Conservation (phyloP, 106 monocot genomes). For the Dendrobium officinale region DNA sequence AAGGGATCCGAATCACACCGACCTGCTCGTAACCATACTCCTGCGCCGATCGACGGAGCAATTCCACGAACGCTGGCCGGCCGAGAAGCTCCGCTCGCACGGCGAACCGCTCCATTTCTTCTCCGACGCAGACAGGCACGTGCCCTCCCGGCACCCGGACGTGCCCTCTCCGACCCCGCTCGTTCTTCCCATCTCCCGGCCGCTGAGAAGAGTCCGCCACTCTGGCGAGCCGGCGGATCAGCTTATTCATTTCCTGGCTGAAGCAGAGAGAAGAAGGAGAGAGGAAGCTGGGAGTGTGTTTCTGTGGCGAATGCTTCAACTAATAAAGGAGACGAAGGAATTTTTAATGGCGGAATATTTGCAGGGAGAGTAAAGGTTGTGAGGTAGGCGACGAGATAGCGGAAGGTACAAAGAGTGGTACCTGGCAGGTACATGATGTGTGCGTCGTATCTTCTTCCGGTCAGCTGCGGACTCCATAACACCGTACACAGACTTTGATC, state of each 20-base stretch:
- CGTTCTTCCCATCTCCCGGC: background rate
- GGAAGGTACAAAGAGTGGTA: conserved; percentile 1
- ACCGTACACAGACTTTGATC: background rate
- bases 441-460: background rate
- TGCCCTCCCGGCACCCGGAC: conserved; percentile 38
- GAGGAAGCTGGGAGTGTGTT: background rate
- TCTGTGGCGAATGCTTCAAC: background rate
- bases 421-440: conserved; percentile 11
- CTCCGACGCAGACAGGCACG: conserved; percentile 64
- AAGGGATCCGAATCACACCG: conserved; percentile 55
- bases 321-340: background rate
- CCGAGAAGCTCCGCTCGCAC: conserved; percentile 41
- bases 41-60: conserved; percentile 40
- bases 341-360: background rate
- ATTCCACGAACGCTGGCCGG: conserved; percentile 39
- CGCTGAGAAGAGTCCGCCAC: conserved; percentile 29
- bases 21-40: conserved; percentile 68
- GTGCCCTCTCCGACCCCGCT: background rate
- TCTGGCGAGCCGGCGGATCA: conserved; percentile 39
- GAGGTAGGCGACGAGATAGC: background rate
- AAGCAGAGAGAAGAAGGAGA: background rate
- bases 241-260: conserved; percentile 22
- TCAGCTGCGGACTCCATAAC: background rate
- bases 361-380: background rate
- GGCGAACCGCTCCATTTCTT: conserved; percentile 59